Evolutionary conservation across 306 rosid genomes (phyloP), one percentile per base, ranked within the genome.

Genomic region (Cicer judaicum): DNA sequence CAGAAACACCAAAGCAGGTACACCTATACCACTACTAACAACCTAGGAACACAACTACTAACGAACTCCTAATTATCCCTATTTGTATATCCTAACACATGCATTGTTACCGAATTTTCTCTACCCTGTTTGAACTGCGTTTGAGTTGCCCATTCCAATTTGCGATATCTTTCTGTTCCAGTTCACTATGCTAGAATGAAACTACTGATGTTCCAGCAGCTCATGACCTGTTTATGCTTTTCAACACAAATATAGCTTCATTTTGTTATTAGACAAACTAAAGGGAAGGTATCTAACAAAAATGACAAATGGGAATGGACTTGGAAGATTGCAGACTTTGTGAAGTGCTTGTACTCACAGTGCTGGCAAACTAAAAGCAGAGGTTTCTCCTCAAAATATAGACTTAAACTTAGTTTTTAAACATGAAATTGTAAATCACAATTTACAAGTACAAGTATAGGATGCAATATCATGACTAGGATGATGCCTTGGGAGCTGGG

Each of bases 181-280:
- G 34, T 15, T 40, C 48, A 7, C 54, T 12, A 41, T 19, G 41
- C 65, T 71, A 21, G 76, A 71, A 41, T 11, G 43, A 24, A 29
- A 24, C 57, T 47, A 68, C 66, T 19, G 64, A 54, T 40, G 64
- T 38, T 62, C 47, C 24, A 36, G 68, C 46, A 38, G 48, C 48
- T n/a, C 3, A 40, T 62, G 68, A 39, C 48, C n/a, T 64, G 49
- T 64, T 71, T 54, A 46, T 41, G 21, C 4, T 71, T 71, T 54
- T 40, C 52, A 40, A 54, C 53, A 71, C 50, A 54, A 71, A 24
- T 68, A 68, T 47, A 52, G 36, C 49, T 70, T 70, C 67, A 61
- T 36, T 10, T 69, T 69, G 43, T 36, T 70, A 38, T 36, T 15
- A 52, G 63, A 53, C 50, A 53, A 53, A 53, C 49, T 54, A 19